These are phyloP conservation scores for Zymoseptoria brevis DNA, from an alignment of 2,329 filamentous ascomycete species.

Conservation along the genomic window DNA sequence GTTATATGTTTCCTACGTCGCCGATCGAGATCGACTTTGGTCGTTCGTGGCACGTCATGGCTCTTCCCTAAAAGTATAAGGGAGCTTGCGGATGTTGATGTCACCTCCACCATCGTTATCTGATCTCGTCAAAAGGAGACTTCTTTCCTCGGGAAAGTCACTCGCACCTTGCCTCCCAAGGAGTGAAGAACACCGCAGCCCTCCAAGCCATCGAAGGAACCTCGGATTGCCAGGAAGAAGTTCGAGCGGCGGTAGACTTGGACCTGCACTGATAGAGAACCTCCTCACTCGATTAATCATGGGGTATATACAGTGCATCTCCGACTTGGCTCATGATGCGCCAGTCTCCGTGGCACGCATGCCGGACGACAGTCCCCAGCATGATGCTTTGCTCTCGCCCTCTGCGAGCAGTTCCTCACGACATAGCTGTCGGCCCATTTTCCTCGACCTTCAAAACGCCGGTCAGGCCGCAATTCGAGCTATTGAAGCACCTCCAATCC, in stretches of 20 bases:
- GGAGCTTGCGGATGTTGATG: neutral
- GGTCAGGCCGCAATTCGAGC: no score
- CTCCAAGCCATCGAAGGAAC: no score
- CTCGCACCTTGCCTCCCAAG: no score
- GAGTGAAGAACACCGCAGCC: no score
- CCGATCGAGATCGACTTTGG: neutral
- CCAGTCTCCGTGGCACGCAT: neutral
- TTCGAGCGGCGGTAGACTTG: no score
- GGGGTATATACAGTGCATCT: neutral
- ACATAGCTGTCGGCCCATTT: neutral
- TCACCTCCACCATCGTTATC: neutral
- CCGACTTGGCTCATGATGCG: neutral
- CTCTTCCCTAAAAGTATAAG: neutral
- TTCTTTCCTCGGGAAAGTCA: neutral
- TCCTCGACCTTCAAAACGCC: no score
- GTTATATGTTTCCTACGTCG: neutral
- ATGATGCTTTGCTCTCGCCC: neutral
- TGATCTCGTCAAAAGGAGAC: neutral
- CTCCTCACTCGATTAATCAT: neutral
- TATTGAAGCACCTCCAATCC: neutral
- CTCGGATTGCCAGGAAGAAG: neutral
- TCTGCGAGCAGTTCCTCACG: neutral
- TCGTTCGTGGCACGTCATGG: neutral
- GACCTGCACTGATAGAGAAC: neutral
- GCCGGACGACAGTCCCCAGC: neutral